Percentiles rank a stretch among this genome's conserved stretches.
Evolutionary conservation across 768 basidiomycete genomes (phyloP).

Genomic region (Mycena pura): DNA sequence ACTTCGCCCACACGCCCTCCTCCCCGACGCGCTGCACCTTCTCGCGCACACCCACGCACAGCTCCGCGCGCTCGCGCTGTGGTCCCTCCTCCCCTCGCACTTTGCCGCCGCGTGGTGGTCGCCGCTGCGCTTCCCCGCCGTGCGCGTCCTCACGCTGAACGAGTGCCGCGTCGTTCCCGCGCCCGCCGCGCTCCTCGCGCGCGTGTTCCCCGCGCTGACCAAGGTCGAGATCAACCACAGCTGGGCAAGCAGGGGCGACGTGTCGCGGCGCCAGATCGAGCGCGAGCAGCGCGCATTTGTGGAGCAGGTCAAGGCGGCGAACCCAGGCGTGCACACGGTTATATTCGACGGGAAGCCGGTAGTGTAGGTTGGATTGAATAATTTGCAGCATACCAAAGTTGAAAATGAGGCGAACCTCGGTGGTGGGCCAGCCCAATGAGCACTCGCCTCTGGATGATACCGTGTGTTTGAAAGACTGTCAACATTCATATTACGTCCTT

Average conservation of each 20-base stretch:
- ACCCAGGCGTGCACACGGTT: not conserved
- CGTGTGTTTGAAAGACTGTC: too few species aligned
- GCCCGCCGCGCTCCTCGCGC: not conserved
- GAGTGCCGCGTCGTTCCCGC: not conserved
- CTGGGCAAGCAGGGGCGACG: not conserved
- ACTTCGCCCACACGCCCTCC: constrained; percentile 4
- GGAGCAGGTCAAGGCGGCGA: not conserved
- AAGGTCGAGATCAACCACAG: constrained; percentile 3
- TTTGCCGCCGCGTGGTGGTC: not conserved
- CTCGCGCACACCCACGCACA: constrained; percentile 1
- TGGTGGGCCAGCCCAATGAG: too few species aligned
- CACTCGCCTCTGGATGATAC: too few species aligned
- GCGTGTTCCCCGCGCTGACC: constrained; percentile 2
- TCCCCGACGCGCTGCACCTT: constrained; percentile 1
- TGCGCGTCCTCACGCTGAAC: not conserved
- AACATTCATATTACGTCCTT: too few species aligned
- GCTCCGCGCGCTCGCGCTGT: constrained; percentile 7
- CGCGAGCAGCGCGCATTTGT: constrained; percentile 2
- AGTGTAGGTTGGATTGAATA: too few species aligned
- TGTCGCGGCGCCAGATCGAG: not conserved
- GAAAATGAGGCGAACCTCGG: too few species aligned
- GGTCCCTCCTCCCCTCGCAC: not conserved
- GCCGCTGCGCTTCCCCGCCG: not conserved
- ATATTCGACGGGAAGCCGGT: constrained; percentile 3
- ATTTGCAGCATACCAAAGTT: too few species aligned